Evolutionary conservation across 2,329 filamentous ascomycete species (phyloP).

Genomic region (Fusarium oligoseptatum): DNA sequence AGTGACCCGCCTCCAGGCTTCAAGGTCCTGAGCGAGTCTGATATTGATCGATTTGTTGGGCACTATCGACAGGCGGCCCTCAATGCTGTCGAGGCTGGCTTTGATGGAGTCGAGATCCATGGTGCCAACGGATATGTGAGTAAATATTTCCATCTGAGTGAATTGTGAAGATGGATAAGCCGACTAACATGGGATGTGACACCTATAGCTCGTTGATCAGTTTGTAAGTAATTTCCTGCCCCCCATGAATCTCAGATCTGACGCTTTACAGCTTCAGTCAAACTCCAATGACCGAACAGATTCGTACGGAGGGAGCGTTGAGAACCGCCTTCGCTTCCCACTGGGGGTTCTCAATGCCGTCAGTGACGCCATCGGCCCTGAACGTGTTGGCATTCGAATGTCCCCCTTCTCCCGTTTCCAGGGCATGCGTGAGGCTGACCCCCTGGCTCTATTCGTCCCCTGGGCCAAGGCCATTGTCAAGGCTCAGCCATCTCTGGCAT

Average conservation of each 20-base stretch:
- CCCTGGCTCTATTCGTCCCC: slow-evolving; percentile 58
- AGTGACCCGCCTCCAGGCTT: slow-evolving; percentile 30
- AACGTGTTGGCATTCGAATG: slow-evolving; percentile 69
- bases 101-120: slow-evolving; percentile 77
- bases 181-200: slow-evolving; percentile 9
- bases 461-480: slow-evolving; percentile 69
- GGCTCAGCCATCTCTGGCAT: slow-evolving; percentile 69
- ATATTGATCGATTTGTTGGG: slow-evolving; percentile 73
- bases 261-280: slow-evolving; percentile 49
- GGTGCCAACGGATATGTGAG: slow-evolving; percentile 71
- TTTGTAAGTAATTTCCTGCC: slow-evolving; percentile 57
- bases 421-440: slow-evolving; percentile 73
- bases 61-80: slow-evolving; percentile 68
- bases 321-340: slow-evolving; percentile 65
- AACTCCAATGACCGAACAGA: slow-evolving; percentile 65
- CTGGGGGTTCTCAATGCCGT: slow-evolving; percentile 63
- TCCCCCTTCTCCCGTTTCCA: slow-evolving; percentile 73
- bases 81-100: slow-evolving; percentile 73
- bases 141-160: not conserved
- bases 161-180: not conserved
- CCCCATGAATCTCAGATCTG: not conserved
- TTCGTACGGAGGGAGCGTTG: slow-evolving; percentile 65
- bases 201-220: slow-evolving; percentile 61
- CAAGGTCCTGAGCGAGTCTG: slow-evolving; percentile 71
- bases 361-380: slow-evolving; percentile 61